These are phyloP conservation scores for Artemisia tridentata DNA, from an alignment of 129 eudicot species.

Conservation along the genomic window DNA sequence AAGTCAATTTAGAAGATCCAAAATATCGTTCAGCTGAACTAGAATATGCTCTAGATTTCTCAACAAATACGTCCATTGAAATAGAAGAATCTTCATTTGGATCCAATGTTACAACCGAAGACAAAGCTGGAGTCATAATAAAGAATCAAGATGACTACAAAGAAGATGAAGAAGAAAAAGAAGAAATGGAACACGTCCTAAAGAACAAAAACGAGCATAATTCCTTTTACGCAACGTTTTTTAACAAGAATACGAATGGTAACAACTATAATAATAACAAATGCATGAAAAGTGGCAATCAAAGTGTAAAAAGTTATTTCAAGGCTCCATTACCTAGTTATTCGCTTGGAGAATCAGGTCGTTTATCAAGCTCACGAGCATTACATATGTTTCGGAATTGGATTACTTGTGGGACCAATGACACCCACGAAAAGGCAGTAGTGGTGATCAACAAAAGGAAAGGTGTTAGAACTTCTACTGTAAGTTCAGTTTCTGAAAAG, in stretches of 20 bases:
- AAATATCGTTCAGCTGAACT: constrained; percentile 25
- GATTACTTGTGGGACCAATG: constrained; percentile 59
- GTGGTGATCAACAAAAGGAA: constrained; percentile 33
- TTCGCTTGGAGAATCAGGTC: constrained; percentile 36
- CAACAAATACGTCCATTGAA: constrained; percentile 40
- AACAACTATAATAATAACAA: constrained; percentile 14
- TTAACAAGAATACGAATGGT: constrained; percentile 15
- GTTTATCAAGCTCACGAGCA: constrained; percentile 32
- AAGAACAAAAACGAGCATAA: constrained; percentile 27
- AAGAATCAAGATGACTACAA: constrained; percentile 36
- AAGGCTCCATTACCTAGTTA: constrained; percentile 18
- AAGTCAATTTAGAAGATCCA: constrained; percentile 26
- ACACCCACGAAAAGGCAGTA: constrained; percentile 53
- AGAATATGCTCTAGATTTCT: constrained; percentile 34
- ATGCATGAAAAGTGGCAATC: constrained; percentile 31
- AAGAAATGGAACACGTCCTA: constrained; percentile 7
- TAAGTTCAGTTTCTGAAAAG: constrained; percentile 30
- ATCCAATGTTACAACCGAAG: constrained; percentile 58
- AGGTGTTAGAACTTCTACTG: constrained; percentile 22
- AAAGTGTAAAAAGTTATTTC: constrained; percentile 7
- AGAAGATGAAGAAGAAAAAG: constrained; percentile 23
- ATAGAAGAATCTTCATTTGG: constrained; percentile 52
- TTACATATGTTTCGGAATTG: constrained; percentile 50
- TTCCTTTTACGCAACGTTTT: constrained; percentile 10
- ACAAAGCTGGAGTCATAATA: constrained; percentile 20